Evolutionary conservation across 164 flowering plant species (phyloP).

Genomic region (Vitis vinifera): DNA sequence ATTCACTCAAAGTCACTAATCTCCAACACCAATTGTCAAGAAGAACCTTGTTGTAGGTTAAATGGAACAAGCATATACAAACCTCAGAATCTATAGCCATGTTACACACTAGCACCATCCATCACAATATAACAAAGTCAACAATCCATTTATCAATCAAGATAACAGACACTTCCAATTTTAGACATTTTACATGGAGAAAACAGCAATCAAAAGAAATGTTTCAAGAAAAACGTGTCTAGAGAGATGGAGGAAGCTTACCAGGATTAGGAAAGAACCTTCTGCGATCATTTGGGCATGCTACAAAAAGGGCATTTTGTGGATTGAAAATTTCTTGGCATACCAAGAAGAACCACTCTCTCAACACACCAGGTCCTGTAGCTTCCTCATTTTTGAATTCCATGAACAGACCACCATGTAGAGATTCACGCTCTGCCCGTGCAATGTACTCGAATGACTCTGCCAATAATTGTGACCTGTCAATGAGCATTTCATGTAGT

Average conservation of each 20-base stretch:
- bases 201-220: too few species aligned
- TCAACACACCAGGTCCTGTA: conserved; percentile 90
- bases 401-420: conserved; percentile 74
- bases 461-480: conserved; percentile 68
- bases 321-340: conserved; percentile 82
- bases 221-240: not conserved
- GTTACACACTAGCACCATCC: too few species aligned
- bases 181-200: too few species aligned
- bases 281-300: conserved; percentile 80
- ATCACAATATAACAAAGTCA: too few species aligned
- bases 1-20: too few species aligned
- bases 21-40: too few species aligned
- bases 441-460: conserved; percentile 83
- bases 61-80: too few species aligned
- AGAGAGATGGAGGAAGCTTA: conserved; percentile 20
- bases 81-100: too few species aligned
- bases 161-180: too few species aligned
- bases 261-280: conserved; percentile 95
- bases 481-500: conserved; percentile 89
- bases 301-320: conserved; percentile 72
- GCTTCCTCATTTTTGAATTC: conserved; percentile 98
- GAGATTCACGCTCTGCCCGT: conserved; percentile 43
- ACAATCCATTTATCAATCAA: too few species aligned
- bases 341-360: conserved; percentile 94
- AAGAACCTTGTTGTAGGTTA: too few species aligned